Percentiles rank a stretch among this genome's conserved stretches.
phyloP scores from a whole-genome alignment of 441 rosid genomes.

The Brassica hybrid region DNA sequence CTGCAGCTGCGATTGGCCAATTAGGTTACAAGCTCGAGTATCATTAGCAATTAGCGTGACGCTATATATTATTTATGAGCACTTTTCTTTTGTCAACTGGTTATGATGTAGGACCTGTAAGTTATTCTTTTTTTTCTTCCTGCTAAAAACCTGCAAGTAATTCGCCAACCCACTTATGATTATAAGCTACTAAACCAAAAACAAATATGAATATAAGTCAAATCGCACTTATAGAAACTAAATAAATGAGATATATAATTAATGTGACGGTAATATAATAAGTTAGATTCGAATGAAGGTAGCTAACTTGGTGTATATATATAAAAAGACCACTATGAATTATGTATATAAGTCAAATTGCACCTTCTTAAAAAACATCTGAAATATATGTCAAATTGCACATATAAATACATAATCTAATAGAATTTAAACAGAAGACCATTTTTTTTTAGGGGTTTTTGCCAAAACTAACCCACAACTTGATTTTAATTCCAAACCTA shows the following conservation, averaged over 20 bases:
- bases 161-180: neutral
- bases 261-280: too few species aligned
- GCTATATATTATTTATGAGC: neutral
- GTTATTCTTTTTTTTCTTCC: neutral
- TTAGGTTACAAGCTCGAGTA: neutral
- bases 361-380: too few species aligned
- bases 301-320: neutral
- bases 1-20: neutral
- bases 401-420: too few species aligned
- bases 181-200: neutral
- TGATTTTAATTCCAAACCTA: too few species aligned
- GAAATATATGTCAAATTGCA: too few species aligned
- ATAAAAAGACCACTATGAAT: too few species aligned
- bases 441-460: too few species aligned
- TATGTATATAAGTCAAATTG: too few species aligned
- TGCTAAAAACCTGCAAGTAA: neutral
- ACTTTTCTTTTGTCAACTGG: constrained; percentile 1
- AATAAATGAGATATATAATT: neutral
- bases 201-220: neutral
- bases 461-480: too few species aligned
- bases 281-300: too few species aligned
- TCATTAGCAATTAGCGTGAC: neutral
- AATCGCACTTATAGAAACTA: neutral
- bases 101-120: neutral
- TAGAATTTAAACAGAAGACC: too few species aligned